Conservation (phyloP, 192 early-diverging fungal genomes). For the Backusella luteola region DNA sequence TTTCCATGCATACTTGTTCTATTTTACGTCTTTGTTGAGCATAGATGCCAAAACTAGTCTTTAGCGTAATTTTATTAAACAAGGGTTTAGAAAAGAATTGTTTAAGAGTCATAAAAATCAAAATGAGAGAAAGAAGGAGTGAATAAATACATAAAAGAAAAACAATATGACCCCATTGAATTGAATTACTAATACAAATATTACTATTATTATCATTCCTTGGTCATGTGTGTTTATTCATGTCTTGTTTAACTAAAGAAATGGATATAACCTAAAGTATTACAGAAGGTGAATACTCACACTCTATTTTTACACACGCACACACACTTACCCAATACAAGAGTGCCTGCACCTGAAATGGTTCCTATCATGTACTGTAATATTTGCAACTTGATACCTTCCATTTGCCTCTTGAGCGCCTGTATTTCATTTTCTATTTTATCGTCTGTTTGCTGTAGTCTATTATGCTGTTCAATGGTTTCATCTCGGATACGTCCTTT, state of each 20-base stretch:
- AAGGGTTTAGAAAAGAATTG: not conserved
- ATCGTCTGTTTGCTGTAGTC: constrained; percentile 80
- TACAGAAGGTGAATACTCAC: no score
- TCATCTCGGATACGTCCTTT: constrained; percentile 88
- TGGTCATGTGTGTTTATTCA: not conserved
- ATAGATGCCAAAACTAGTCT: not conserved
- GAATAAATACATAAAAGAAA: no score
- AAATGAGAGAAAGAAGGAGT: not conserved
- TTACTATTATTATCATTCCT: not conserved
- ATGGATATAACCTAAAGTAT: constrained; percentile 13
- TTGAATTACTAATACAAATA: no score
- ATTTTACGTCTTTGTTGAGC: not conserved
- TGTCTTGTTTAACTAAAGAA: constrained; percentile 10
- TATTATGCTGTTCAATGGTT: constrained; percentile 74
- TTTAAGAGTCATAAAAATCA: not conserved
- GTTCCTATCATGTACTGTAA: constrained; percentile 79
- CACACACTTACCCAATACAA: constrained; percentile 57
- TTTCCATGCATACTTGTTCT: not conserved
- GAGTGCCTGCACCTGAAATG: constrained; percentile 80
- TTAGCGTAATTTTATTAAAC: not conserved
- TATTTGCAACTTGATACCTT: constrained; percentile 84
- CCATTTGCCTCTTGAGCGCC: constrained; percentile 77
- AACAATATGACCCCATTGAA: not conserved
- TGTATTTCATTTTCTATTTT: constrained; percentile 88
- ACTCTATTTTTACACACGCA: not conserved